Base-by-base conservation (phyloP, 2,329 filamentous ascomycete genomes). In the Curvularia verruculosa region DNA sequence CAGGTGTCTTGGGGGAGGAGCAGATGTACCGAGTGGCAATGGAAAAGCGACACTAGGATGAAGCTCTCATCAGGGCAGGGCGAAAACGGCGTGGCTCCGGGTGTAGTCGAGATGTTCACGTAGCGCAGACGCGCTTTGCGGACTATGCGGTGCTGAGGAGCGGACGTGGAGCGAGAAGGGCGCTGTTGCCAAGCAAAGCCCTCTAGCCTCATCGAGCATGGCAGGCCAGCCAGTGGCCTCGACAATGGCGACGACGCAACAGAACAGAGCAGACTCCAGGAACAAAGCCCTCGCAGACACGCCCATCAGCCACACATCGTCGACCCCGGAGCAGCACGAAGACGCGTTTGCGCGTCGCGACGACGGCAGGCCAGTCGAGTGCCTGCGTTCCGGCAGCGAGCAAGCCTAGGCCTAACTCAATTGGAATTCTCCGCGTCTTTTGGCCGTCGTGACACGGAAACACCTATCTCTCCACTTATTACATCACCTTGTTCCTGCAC, bases 401-500 rank as follows among this genome's bases (percentile, higher is more conserved):
- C 69, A 69, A 67, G 69, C 70, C 68, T 69, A 70, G 46, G 67
- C 57, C 72, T 74, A 74, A 71, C 70, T 65, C 65, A 62, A 71
- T 73, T 66, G 51, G 67, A 65, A 56, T 43, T 59, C 56, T 64
- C 69, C 68, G 69, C 66, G 65, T 70, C 66, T 67, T 72, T 69
- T 72, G 64, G 63, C 68, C 65, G 70, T 63, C 60, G 71, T 75
- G 65, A 66, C 71, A 73, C 65, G 65, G 67, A 71, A 72, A 70
- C 72, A 73, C 61, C 65, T 66, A 63, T 67, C 69, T 74, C 72
- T 73, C 72, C 73, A 74, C 73, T 74, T 73, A 73, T 73, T 74
- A 66, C 71, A 73, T 72, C 67, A 69, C 63, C 37, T 53, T 55
- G 60, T 63, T 62, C 60, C 59, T 65, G 65, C 66, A 65, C 61